A percentile compares a stretch with the other conserved stretches of the same genome.
Evolutionary conservation across 371 early-diverging fungal genomes (phyloP).

Genomic region (Mucor indicus): DNA sequence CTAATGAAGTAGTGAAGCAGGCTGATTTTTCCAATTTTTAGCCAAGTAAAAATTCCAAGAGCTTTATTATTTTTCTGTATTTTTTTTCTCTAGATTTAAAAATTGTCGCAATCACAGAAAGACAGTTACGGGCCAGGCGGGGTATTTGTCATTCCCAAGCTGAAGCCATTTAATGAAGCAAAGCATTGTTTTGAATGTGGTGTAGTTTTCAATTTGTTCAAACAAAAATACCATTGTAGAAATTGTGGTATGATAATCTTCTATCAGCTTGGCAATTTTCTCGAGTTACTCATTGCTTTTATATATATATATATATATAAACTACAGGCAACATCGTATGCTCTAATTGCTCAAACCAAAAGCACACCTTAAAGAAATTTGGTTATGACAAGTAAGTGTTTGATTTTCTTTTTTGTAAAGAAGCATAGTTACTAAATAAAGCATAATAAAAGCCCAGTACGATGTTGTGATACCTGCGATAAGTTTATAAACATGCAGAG

Average conservation of each 20-base stretch:
- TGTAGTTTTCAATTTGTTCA: conserved; percentile 33
- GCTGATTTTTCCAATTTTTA: too few relatives aligned
- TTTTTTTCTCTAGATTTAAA: background rate
- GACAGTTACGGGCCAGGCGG: conserved; percentile 40
- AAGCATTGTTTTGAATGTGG: conserved; percentile 43
- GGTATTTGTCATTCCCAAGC: conserved; percentile 36
- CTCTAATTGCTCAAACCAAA: conserved; percentile 37
- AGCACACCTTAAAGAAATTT: conserved; percentile 39
- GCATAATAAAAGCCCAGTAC: conserved; percentile 25
- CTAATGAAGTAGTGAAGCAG: too few relatives aligned
- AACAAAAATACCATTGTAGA: conserved; percentile 45
- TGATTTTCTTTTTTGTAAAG: too few relatives aligned
- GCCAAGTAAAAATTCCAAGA: too few relatives aligned
- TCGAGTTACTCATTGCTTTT: too few relatives aligned
- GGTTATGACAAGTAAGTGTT: conserved; percentile 50
- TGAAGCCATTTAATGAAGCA: conserved; percentile 23
- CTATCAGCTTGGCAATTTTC: too few relatives aligned
- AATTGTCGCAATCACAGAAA: conserved; percentile 18
- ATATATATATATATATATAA: too few relatives aligned
- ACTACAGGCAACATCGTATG: conserved; percentile 51
- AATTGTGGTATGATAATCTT: conserved; percentile 41
- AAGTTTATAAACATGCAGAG: conserved; percentile 39
- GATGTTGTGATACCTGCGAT: conserved; percentile 44
- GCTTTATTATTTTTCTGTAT: background rate
- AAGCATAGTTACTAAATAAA: background rate